Base-by-base conservation (phyloP, 805 yeast genomes). In the Saccharomycodes ludwigii region DNA sequence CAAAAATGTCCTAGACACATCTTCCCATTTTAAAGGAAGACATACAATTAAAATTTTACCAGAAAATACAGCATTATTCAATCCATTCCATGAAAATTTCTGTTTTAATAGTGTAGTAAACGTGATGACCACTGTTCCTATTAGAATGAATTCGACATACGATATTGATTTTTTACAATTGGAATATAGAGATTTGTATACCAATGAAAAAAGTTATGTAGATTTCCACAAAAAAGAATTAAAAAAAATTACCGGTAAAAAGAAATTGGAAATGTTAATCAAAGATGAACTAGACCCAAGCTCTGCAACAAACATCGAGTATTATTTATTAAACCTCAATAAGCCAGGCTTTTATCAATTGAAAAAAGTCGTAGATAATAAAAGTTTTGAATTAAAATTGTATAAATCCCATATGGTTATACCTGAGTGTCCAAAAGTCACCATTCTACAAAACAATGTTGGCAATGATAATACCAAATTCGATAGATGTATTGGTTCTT, bases 41-140 rank as follows among this genome's bases (percentile, higher is more conserved):
- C 81, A 82, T 47, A 80, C 86, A 1, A 77, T 91, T 39, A 80
- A 86, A 47, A 80, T 81, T 39, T 60, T 91, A 21, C 97, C 98
- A 0, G 96, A 88, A 54, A 79, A 93, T 27, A 77, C 93, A 0
- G 95, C 93, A 4, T 63, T 66, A 45, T 58, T 91, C 43, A 84
- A 86, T 40, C 95, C 95, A 3, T 69, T 73, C 43, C 70, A 65
- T 30, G 28, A 41, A 48, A 10, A 33, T 35, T 6, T 18, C n/a
- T 25, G 27, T 10, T 12, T 61, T 8, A 40, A 38, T 9, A 21
- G 11, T 15, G 24, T 34, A 9, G n/a, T n/a, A n/a, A n/a, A n/a
- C n/a, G n/a, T n/a, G n/a, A 33, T 43, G 32, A 50, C 58, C 31
- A 36, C 52, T 13, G 60, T 85, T 37, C 95, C 97, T 5, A 62